Evolutionary conservation across 768 basidiomycete species (phyloP), one percentile per base, ranked within the genome.

Genomic region (Lactifluus rugatus): DNA sequence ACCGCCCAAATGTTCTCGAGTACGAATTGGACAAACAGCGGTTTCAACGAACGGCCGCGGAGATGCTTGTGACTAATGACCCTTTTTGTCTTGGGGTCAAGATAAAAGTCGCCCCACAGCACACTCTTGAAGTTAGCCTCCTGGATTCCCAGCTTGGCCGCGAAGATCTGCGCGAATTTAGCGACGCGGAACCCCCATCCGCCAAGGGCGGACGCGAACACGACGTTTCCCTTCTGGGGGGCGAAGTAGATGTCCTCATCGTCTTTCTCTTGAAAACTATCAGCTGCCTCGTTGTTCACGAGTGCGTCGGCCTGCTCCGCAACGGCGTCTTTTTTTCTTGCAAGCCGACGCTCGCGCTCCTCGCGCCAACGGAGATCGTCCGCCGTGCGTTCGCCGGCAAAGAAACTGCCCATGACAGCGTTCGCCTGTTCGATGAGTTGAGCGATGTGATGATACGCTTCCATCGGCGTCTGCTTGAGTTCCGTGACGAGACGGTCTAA

Each of bases 221-320:
- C 79, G 45, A 99, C 96, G 68, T 97, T 98, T 19, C 96, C 96
- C 52, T 82, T 81, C 67, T 93, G 91, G 0, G 96, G 96, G 0
- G 93, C 89, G 65, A 99, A 98, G 72, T 98, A 98, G 54, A 98
- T 85, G 70, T 94, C 92, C 69, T 95, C 93, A 66, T 98, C 96
- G 67, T 98, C 94, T 69, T 91, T 92, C 71, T 99, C 96, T 66
- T 93, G 84, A 70, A 89, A 98, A 48, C 81, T 81, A 23, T 84
- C 81, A 0, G 70, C 72, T 36, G 84, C 82, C 54, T 87, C 79
- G 25, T 81, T 79, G 51, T 83, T 77, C 21, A 76, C 72, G 16
- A 76, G 67, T 0, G 80, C 80, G 55, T 84, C 84, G 13, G 77
- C 76, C 64, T 85, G 67, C 2, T 80, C 80, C 57, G 84, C 84